These are phyloP conservation scores for Metarhizium album DNA, from an alignment of 2,329 filamentous ascomycete species.

Conservation along the genomic window DNA sequence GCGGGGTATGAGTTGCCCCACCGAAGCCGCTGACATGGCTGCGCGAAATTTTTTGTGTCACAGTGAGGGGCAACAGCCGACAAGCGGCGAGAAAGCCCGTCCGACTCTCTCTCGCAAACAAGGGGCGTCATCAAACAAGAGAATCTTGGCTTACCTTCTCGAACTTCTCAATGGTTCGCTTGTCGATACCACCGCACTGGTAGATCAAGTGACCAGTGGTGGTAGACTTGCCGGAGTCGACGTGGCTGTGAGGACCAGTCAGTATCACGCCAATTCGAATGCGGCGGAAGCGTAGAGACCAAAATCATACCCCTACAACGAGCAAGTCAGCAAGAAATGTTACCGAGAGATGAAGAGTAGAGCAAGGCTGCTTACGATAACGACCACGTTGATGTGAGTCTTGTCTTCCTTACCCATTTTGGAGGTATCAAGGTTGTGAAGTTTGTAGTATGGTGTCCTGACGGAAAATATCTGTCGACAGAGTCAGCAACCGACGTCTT, in stretches of 20 bases:
- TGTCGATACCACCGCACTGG: constrained; percentile 99
- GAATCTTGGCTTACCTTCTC: constrained; percentile 70
- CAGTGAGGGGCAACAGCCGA: constrained; percentile 4
- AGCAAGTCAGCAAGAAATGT: constrained; percentile 10
- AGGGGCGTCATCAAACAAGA: background rate
- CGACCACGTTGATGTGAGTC: constrained; percentile 94
- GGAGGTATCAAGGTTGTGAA: background rate
- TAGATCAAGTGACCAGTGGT: constrained; percentile 97
- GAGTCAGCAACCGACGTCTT: constrained; percentile 1
- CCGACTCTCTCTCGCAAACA: background rate
- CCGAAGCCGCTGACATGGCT: constrained; percentile 5
- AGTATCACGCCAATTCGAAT: constrained; percentile 21
- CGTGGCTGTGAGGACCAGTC: constrained; percentile 52
- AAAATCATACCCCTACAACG: constrained; percentile 17
- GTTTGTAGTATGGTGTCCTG: constrained; percentile 5
- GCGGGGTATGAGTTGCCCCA: constrained; percentile 12
- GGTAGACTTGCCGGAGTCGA: constrained; percentile 99
- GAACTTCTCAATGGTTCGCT: constrained; percentile 99
- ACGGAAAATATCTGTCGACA: constrained; percentile 2
- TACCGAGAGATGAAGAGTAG: background rate
- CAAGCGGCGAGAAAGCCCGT: constrained; percentile 1
- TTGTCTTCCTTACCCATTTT: constrained; percentile 73
- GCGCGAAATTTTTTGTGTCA: constrained; percentile 9
- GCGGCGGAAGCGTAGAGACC: background rate
- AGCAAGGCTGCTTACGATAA: constrained; percentile 52